Evolutionary conservation across 2,329 filamentous ascomycete species (phyloP), one percentile per base, ranked within the genome.

Genomic region (Aspergillus japonicus): DNA sequence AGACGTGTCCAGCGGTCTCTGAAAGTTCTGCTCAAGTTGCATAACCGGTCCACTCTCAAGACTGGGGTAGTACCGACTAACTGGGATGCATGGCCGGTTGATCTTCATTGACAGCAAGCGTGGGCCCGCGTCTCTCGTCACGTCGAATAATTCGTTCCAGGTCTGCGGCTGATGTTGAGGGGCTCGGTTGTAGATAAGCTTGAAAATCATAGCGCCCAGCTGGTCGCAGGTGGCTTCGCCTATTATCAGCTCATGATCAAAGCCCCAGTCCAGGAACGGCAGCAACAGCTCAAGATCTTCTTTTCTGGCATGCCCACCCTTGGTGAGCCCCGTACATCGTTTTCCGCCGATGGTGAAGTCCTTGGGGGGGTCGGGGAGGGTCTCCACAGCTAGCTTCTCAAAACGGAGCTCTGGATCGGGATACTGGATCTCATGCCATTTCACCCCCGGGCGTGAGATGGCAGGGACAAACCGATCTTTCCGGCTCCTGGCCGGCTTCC

Each of bases 81-180:
- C 53, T 21, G 69, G 70, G 21, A 59, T 10, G 12, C 8, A 47
- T 57, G 47, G 12, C 14, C 31, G 6, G 35, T 60, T 53, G 5
- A 58, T 11, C 44, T 59, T 31, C 19, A 64, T 51, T 8, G 62
- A 59, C 54, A 75, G 50, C 7, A 75, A 62, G n/a, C 73, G 67
- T 56, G 73, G 73, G 1, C 73, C 73, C 42, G 64, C 65, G 57
- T 75, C 72, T 21, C 68, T 63, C 3, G 47, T 54, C 7, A 65
- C 35, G n/a, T 68, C 61, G 11, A 61, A 47, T 7, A 71, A 7
- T 3, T 71, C 64, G 0, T 19, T 16, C 12, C 54, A 64, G 2
- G 44, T 60, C 4, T 52, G 44, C 1, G 71, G 69, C 2, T 57
- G 61, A 50, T 71, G 65, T 0, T 59, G 10, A 14, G 63, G 54